phyloP scores from a whole-genome alignment of 345 rosid genomes.

The Salix arbutifolia region DNA sequence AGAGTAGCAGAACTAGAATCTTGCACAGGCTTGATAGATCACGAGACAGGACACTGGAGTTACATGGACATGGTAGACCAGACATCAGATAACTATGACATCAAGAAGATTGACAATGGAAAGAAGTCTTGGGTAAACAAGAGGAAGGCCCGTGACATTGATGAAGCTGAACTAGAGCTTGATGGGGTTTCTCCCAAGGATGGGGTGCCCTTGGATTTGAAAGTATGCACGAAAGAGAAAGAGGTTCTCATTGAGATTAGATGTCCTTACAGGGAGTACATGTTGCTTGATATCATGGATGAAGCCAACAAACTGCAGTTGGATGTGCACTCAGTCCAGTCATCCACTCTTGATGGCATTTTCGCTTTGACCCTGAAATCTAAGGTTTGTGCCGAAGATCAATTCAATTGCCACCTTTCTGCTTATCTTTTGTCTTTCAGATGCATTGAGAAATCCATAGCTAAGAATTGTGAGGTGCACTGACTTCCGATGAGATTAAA shows the following conservation, averaged over 20 bases:
- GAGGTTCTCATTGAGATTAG: slow-evolving; percentile 65
- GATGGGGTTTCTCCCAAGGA: slow-evolving; percentile 17
- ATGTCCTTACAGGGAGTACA: slow-evolving; percentile 61
- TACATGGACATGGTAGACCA: slow-evolving; percentile 46
- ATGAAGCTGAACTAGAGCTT: slow-evolving; percentile 39
- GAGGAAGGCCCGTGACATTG: slow-evolving; percentile 55
- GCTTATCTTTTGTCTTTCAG: not conserved
- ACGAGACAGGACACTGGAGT: slow-evolving; percentile 41
- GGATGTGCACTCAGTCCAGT: slow-evolving; percentile 63
- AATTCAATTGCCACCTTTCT: not conserved
- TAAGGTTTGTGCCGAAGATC: slow-evolving; percentile 41
- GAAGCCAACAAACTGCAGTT: slow-evolving; percentile 62
- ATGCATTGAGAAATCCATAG: not conserved
- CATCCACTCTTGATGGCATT: slow-evolving; percentile 58
- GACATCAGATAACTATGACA: slow-evolving; percentile 61
- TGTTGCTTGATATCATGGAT: slow-evolving; percentile 77
- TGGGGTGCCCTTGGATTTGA: slow-evolving; percentile 31
- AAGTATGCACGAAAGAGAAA: slow-evolving; percentile 39
- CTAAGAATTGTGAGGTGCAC: not conserved
- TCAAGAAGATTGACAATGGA: slow-evolving; percentile 20
- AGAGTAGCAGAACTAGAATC: slow-evolving; percentile 81
- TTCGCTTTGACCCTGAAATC: slow-evolving; percentile 57
- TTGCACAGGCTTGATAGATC: slow-evolving; percentile 54
- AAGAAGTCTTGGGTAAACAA: slow-evolving; percentile 48
- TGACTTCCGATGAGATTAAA: not conserved